phyloP scores from a whole-genome alignment of 176 grass and related monocot genomes.

The Bonia amplexicaulis region DNA sequence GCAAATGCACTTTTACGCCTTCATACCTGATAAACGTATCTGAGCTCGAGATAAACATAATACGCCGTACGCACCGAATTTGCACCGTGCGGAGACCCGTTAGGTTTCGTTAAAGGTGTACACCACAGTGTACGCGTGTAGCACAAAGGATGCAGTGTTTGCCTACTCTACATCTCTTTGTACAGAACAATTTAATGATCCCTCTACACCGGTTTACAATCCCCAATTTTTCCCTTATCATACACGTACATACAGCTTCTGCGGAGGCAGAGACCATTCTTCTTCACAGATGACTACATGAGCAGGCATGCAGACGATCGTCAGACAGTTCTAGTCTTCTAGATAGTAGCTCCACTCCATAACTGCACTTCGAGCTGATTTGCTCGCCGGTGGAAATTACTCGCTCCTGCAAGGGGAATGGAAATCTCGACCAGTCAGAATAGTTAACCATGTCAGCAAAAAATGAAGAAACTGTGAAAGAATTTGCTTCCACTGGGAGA shows the following conservation, averaged over 20 bases:
- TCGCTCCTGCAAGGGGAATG: constrained; percentile 12
- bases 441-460: not conserved
- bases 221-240: not conserved
- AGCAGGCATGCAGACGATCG: not conserved
- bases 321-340: too few species aligned
- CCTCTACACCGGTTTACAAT: not conserved
- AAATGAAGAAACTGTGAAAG: too few species aligned
- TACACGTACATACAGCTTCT: not conserved
- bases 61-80: not conserved
- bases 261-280: not conserved
- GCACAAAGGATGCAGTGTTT: not conserved
- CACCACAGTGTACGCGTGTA: not conserved
- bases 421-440: not conserved
- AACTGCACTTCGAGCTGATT: not conserved
- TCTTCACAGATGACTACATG: not conserved
- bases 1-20: rapidly evolving
- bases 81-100: not conserved
- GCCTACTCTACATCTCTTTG: not conserved
- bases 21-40: not conserved
- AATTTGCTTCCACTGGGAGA: too few species aligned
- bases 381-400: not conserved
- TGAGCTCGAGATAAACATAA: not conserved
- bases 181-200: not conserved
- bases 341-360: not conserved
- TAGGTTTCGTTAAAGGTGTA: not conserved